Base-by-base conservation (phyloP, 2,329 filamentous ascomycete species). In the Aspergillus fijiensis region DNA sequence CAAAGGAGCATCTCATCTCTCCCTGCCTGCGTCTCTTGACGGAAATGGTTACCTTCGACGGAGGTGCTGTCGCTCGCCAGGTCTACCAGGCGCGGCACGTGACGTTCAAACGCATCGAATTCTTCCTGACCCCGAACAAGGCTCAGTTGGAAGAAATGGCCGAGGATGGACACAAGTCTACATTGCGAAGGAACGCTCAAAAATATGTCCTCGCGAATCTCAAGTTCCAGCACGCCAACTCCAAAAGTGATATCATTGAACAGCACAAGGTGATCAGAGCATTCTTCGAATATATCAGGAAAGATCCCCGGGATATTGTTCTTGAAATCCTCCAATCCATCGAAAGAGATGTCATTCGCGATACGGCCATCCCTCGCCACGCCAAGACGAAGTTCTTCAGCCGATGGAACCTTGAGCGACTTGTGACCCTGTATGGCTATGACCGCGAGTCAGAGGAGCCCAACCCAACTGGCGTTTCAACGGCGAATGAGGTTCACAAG, bases 1-100 rank as follows among this genome's bases (percentile, higher is more conserved):
- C 87, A 51, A 96, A 96, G 71, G 92, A 92, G 45, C 92, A 91
- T 74, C 81, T 98, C 60, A 93, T 97, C 62, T 95, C 92, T 2
- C 94, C 95, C 0, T 93, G 90, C 25, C 79, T 99, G 60, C 87
- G 94, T 59, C 79, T 99, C 55, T 83, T 99, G 61, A 90, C 89
- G 55, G 94, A 99, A 76, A 84, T 93, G n/a, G 86, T 91, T 16
- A 87, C 83, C 57, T 89, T 96, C 64, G 93, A 98, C 75, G 92
- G 92, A 16, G 96, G 95, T 14, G 85, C 87, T 48, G 83, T 92
- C 58, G 91, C 93, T 29, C 88, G 86, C 66, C 83, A 88, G 50
- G 82, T 97, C 35, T 96, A 96, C 73, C 84, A 89, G 55, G 87
- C 88, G 33, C 85, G 92, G 66, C 87, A 91, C 67, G 88, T 87